Base-by-base conservation (phyloP, 108 stramenopile species). In the Seminavis robusta region DNA sequence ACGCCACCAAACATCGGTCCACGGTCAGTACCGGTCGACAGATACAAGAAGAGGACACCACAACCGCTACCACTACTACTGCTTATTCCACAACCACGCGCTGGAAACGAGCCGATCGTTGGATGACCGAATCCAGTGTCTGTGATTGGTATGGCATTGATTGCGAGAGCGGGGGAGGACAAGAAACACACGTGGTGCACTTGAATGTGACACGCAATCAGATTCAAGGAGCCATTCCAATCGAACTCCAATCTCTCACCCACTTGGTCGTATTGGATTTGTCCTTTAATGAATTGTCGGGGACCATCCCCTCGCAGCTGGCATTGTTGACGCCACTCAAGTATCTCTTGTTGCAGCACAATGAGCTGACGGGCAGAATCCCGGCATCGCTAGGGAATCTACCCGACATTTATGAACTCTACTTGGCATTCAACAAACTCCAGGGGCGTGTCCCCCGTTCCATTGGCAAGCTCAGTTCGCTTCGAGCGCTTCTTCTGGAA, bases 131-230 rank as follows among this genome's bases (percentile, higher is more conserved):
- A 15, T 43, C 41, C 4, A 71, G 67, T 11, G 33, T 55, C 34
- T 81, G 80, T 42, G 34, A 21, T 20, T 81, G 80, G 80, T 61
- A 62, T 33, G 80, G 80, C 4, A 48, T 80, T 1, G 31, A 42
- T 16, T 80, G 79, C 37, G 34, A 52, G 8, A 8, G 17, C 15
- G 20, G 45, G 11, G 37, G 19, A 2, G 49, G 23, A 26, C 33
- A 58, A 24, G 46, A 25, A 16, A 27, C 40, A 25, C 15, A 47
- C 8, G 27, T 56, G n/a, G 13, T 20, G 4, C n/a, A 37, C n/a
- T 67, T 67, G 7, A 60, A 67, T 26, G 17, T 67, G 21, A 59
- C 59, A 2, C 28, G 15, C 33, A 65, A 65, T 56, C 42, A 65
- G 19, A 20, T 65, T 2, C 20, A 20, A 4, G 64, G 55, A 1